Base-by-base conservation (phyloP, 768 basidiomycete genomes). In the Tricholoma saponaceum region DNA sequence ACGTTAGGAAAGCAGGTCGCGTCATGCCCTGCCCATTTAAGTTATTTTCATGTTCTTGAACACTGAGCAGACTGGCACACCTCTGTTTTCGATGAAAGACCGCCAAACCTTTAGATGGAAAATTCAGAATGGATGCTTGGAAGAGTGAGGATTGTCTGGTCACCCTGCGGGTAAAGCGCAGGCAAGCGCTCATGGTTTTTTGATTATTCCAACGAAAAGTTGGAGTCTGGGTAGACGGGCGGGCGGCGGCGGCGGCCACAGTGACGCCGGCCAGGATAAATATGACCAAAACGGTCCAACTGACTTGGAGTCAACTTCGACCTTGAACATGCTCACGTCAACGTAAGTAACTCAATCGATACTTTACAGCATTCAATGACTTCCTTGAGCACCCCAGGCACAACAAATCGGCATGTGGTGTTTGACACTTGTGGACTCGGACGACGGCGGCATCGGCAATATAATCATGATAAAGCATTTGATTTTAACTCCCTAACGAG, bases 1-100 rank as follows among this genome's bases (percentile, higher is more conserved):
- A 90, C 89, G 62, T 89, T 86, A 1, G 90, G 89, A 70, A 92
- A 90, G 66, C 91, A 91, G 56, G 82, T 83, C 18, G 81, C 78
- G 65, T 92, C 91, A 66, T 93, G 91, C 5, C 91, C 90, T 91
- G 67, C 41, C 53, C 57, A 54, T 37, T 23, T 66, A n/a, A n/a
- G n/a, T n/a, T 30, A 37, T 16, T 13, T 50, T 50, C 47, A 30
- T 30, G 12, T 7, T 4, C 28, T 5, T n/a, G 62, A 32, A 53
- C 32, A 37, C 20, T 25, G 28, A 20, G 35, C 22, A 22, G 51
- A 30, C 22, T 46, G 25, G 43, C 73, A 12, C 30, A 86, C 90
- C 90, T 78, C 84, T 80, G 62, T 84, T 89, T 46, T 86, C 83
- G 2, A 92, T 60, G 66, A 93, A 92, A 5, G 87, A 90, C 65